phyloP scores from a whole-genome alignment of 768 basidiomycete genomes.

The Termitomyces sp. region DNA sequence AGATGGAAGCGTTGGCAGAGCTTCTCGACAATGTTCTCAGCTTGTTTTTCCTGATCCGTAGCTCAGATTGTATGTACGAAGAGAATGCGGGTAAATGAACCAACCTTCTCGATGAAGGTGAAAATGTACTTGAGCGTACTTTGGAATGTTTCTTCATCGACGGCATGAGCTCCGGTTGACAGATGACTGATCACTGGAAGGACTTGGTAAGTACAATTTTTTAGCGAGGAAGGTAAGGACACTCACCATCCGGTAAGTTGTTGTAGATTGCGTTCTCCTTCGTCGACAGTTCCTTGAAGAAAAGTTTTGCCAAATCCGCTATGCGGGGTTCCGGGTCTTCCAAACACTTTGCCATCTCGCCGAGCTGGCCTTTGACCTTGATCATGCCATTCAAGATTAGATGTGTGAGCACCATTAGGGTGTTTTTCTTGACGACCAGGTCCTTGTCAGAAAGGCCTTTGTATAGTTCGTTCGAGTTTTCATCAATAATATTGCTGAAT shows the following conservation, averaged over 20 bases:
- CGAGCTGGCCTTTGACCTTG: conserved; percentile 98
- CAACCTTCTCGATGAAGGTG: conserved; percentile 92
- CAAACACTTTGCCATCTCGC: conserved; percentile 99
- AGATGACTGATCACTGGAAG: conserved; percentile 87
- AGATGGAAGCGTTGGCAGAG: conserved; percentile 94
- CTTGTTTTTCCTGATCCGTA: conserved; percentile 89
- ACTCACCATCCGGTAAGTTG: conserved; percentile 90
- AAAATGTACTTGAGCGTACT: conserved; percentile 95
- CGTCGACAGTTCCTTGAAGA: conserved; percentile 93
- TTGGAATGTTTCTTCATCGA: conserved; percentile 91
- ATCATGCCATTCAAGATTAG: conserved; percentile 98
- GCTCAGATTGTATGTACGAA: too few species aligned
- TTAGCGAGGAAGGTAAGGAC: not conserved
- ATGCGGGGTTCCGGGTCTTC: conserved; percentile 88
- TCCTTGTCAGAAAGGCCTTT: conserved; percentile 87
- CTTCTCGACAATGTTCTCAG: conserved; percentile 95
- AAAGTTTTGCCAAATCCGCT: conserved; percentile 93
- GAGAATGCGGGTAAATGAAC: conserved; percentile 14
- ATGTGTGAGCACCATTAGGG: conserved; percentile 96
- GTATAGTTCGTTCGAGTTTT: conserved; percentile 95
- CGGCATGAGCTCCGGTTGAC: conserved; percentile 85
- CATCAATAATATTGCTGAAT: conserved; percentile 96
- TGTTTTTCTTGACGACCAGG: conserved; percentile 96
- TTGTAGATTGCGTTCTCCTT: conserved; percentile 99
- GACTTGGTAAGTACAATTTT: conserved; percentile 10